Evolutionary conservation across 495 filamentous ascomycete genomes (phyloP), one percentile per base, ranked within the genome.

Genomic region (Barbatosphaeria neglecta): DNA sequence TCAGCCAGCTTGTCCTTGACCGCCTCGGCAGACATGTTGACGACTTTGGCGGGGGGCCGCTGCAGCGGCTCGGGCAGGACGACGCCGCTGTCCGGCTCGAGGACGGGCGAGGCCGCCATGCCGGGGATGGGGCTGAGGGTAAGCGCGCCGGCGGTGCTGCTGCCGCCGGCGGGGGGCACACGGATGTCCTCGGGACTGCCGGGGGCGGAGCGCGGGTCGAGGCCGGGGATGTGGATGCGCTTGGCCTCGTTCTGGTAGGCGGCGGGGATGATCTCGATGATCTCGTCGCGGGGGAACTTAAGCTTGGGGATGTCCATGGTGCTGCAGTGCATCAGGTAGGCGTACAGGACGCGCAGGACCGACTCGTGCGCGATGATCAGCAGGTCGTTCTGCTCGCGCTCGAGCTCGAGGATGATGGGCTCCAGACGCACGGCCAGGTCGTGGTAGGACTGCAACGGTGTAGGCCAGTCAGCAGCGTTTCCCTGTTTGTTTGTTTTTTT

Each of bases 311-410:
- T 99, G 54, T 94, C 88, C 52, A 80, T 82, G n/a, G 93, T 90
- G 64, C 87, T 88, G 66, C 93, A 97, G 48, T 94, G 93, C 93
- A 97, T 97, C 28, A 97, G 75, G 59, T 99, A 99, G 11, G 90
- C 90, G 58, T 97, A 99, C 20, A 99, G 71, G 37, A 99, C 93
- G 41, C 93, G 85, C 40, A 99, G 70, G 11, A 99, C 93, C 49
- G 85, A 90, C 63, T 99, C 93, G 58, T 99, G 93, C 13, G 93
- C 93, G 60, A 99, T 95, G 51, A 99, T 95, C 23, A 99, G 72
- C 33, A 99, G 73, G 63, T 99, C 93, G 48, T 93, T 94, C 58
- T 95, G 86, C 61, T 99, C 92, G 27, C 93, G 84, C 65, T 99
- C 93, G 3, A 99, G 75, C 64, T 99, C 93, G 9, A 99, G 77